Evolutionary conservation across 768 basidiomycete genomes (phyloP).

Genomic region (Tylopilus sp.): DNA sequence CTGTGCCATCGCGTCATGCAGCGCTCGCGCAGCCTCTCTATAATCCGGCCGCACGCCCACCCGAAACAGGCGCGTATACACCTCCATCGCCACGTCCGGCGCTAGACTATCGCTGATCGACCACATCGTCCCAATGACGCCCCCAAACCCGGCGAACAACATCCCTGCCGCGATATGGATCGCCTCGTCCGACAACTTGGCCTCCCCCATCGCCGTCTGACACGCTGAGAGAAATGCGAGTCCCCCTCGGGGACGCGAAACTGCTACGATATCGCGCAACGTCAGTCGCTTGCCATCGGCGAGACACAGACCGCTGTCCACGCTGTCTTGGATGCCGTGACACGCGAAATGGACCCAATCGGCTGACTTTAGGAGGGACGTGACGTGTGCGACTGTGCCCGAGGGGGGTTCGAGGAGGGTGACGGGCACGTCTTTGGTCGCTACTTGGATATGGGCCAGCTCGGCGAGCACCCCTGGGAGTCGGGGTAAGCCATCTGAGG

Average conservation of each 20-base stretch:
- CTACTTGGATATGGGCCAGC: conserved; percentile 21
- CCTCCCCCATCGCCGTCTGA: conserved; percentile 3
- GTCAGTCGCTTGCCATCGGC: background rate
- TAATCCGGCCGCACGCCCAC: too few relatives aligned
- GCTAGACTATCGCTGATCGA: background rate
- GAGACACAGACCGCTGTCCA: background rate
- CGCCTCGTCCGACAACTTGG: background rate
- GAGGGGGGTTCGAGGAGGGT: background rate
- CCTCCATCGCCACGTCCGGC: background rate
- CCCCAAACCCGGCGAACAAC: background rate
- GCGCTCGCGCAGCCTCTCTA: too few relatives aligned
- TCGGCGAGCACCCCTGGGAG: conserved; percentile 13
- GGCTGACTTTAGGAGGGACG: background rate
- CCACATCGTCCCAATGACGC: background rate
- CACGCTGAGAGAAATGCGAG: conserved; percentile 3
- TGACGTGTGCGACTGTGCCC: conserved; percentile 15
- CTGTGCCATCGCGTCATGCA: too few relatives aligned
- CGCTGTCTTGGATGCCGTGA: background rate
- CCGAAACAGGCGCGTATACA: too few relatives aligned
- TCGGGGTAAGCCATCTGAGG: conserved; percentile 7
- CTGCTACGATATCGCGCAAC: background rate
- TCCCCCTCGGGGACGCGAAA: background rate
- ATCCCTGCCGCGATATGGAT: background rate
- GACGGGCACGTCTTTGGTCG: background rate
- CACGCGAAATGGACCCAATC: conserved; percentile 5